These are phyloP conservation scores for Tolypocladium paradoxum DNA, from an alignment of 2,329 filamentous ascomycete species.

Conservation along the genomic window DNA sequence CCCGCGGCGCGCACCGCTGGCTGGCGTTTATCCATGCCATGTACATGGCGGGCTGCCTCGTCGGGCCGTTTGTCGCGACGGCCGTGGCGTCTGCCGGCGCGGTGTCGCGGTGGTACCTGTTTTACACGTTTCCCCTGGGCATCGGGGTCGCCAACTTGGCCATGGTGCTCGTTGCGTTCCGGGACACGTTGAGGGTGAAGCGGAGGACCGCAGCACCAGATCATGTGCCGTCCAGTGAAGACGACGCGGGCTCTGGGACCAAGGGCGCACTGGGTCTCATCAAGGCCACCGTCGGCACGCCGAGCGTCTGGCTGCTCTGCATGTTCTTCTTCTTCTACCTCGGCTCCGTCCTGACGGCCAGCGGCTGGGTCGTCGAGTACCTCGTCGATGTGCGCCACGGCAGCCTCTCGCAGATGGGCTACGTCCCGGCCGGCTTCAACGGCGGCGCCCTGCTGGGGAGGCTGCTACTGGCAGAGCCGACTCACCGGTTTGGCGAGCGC, in stretches of 20 bases:
- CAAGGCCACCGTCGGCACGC: conserved; percentile 30
- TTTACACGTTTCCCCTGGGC: conserved; percentile 44
- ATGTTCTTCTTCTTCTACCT: conserved; percentile 56
- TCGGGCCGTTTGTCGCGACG: conserved; percentile 44
- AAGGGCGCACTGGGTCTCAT: conserved; percentile 34
- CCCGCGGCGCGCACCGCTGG: conserved; percentile 52
- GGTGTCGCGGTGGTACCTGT: conserved; percentile 37
- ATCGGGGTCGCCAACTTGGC: conserved; percentile 39
- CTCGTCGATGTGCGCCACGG: conserved; percentile 49
- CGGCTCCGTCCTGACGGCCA: conserved; percentile 42
- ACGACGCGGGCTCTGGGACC: too few species aligned
- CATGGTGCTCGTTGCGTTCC: conserved; percentile 36
- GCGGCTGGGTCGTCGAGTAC: conserved; percentile 56
- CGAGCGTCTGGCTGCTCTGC: conserved; percentile 46
- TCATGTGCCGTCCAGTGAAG: not conserved
- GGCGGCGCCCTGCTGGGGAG: conserved; percentile 47
- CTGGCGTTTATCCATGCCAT: conserved; percentile 54
- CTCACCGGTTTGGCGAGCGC: conserved; percentile 45
- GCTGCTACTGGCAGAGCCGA: conserved; percentile 46
- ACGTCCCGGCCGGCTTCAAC: conserved; percentile 49
- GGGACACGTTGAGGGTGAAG: conserved; percentile 29
- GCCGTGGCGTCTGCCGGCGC: conserved; percentile 31
- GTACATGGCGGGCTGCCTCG: conserved; percentile 47
- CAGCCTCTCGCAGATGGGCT: conserved; percentile 45
- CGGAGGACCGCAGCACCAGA: not conserved